Base-by-base conservation (phyloP, 1,284 basidiomycete genomes). In the Malassezia pachydermatis region DNA sequence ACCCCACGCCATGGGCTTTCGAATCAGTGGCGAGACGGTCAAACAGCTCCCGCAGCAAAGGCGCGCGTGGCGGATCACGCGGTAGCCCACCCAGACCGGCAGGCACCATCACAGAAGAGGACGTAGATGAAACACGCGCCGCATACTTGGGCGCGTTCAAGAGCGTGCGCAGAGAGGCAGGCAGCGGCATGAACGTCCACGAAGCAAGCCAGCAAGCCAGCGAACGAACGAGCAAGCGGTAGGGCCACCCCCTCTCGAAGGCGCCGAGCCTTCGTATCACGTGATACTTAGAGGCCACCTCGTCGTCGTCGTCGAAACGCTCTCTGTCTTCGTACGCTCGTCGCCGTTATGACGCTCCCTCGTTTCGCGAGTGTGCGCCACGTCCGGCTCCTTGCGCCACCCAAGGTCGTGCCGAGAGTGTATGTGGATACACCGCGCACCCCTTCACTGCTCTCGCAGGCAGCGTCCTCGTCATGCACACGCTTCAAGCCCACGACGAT, bases 81-180 rank as follows among this genome's bases (percentile, higher is more conserved):
- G 80, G 76, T 23, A 79, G 75, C 13, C 83, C 83, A 50, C 81
- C 29, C 9, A 60, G 34, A 13, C 65, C 67, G 2, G 60, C 57
- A 2, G 65, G 54, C 4, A 63, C 46, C 3, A 30, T 49, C 8
- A 33, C 24, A 5, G n/a, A 25, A 5, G 29, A 75, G 13, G 75
- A 44, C 3, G 76, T 45, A 5, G 79, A 74, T 19, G 85, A 84
- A 39, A 78, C 76, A 8, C 80, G 76, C 41, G 80, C 76, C 4
- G 80, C 75, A 33, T 80, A 76, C 9, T 82, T 83, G 52, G 83
- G 82, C 30, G 84, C 74, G 13, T 80, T 77, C 60, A 90, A 68
- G 35, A 88, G 77, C 16, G 82, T 79, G 74, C 86, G 88, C 59
- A 89, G 76, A 13, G 72, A 46, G 0, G 65, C 38, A 0, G 75